A percentile compares a stretch with the other conserved stretches of the same genome.
Evolutionary conservation across 2,329 filamentous ascomycete species (phyloP).

Genomic region (Hymenotorrendiella dingleyae): DNA sequence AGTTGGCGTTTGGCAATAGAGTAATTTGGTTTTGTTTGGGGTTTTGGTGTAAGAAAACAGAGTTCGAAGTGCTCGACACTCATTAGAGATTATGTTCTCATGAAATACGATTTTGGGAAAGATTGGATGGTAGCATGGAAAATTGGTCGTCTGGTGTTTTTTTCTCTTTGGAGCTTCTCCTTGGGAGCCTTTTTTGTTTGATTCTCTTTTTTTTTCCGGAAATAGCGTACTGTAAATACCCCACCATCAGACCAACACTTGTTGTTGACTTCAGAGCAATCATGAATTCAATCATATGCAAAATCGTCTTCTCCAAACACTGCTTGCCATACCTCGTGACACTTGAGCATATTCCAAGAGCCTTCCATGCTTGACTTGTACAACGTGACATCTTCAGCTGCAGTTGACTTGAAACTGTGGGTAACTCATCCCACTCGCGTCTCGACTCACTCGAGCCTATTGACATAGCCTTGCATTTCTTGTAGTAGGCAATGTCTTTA

Average conservation of each 20-base stretch:
- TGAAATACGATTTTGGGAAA: conserved; percentile 14
- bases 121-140: conserved; percentile 15
- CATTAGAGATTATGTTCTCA: conserved; percentile 20
- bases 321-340: too few relatives aligned
- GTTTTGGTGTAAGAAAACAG: conserved; percentile 17
- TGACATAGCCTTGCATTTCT: too few relatives aligned
- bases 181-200: conserved; percentile 3
- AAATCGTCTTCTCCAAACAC: too few relatives aligned
- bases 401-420: too few relatives aligned
- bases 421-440: too few relatives aligned
- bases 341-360: too few relatives aligned
- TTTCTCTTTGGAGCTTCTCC: conserved; percentile 11
- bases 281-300: not conserved
- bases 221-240: conserved; percentile 23
- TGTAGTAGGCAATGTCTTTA: too few relatives aligned
- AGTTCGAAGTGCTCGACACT: conserved; percentile 32
- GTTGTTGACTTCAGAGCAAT: conserved; percentile 4
- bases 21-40: conserved; percentile 11
- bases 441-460: too few relatives aligned
- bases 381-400: too few relatives aligned
- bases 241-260: conserved; percentile 8
- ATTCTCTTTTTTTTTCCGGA: conserved; percentile 3
- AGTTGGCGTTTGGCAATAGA: conserved; percentile 6
- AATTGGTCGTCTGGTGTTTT: conserved; percentile 22
- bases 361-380: too few relatives aligned